phyloP scores from a whole-genome alignment of 1,139 yeast genomes.

The Yamadazyma dendronema region DNA sequence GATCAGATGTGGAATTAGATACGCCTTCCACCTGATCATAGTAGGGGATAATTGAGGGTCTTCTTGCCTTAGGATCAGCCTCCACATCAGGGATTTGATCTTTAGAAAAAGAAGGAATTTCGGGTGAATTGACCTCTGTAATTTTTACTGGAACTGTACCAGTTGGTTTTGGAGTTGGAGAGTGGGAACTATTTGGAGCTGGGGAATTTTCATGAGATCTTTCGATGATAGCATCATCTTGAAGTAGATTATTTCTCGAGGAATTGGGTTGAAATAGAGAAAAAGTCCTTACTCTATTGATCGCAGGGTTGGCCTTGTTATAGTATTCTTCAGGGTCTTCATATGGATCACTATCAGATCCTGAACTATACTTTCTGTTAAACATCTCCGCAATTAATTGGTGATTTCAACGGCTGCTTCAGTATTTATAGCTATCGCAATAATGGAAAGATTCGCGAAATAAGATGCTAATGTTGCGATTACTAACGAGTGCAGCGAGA shows the following conservation, averaged over 20 bases:
- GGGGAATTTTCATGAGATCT: constrained; percentile 17
- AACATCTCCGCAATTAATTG: not conserved
- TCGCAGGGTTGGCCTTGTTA: constrained; percentile 32
- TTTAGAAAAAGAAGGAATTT: no score
- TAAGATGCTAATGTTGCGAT: not conserved
- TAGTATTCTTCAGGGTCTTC: constrained; percentile 70
- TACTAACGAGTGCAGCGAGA: no score
- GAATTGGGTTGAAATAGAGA: constrained; percentile 36
- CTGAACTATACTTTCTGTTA: constrained; percentile 19
- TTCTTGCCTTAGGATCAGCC: constrained; percentile 10
- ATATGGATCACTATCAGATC: constrained; percentile 56
- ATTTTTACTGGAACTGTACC: not conserved
- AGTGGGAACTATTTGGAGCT: constrained; percentile 4
- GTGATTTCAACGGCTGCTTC: not conserved
- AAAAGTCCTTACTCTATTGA: constrained; percentile 51
- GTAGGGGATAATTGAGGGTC: constrained; percentile 36
- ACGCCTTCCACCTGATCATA: constrained; percentile 19
- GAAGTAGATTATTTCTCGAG: constrained; percentile 5
- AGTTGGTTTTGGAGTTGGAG: constrained; percentile 3
- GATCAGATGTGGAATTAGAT: constrained; percentile 13
- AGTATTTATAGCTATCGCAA: not conserved
- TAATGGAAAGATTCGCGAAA: not conserved
- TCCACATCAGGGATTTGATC: not conserved
- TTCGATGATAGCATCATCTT: constrained; percentile 8
- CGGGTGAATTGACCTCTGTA: not conserved